Percentiles rank a stretch among this genome's conserved stretches.
Conservation (phyloP, 352 stramenopile species). For the Pythium plurisporium region DNA sequence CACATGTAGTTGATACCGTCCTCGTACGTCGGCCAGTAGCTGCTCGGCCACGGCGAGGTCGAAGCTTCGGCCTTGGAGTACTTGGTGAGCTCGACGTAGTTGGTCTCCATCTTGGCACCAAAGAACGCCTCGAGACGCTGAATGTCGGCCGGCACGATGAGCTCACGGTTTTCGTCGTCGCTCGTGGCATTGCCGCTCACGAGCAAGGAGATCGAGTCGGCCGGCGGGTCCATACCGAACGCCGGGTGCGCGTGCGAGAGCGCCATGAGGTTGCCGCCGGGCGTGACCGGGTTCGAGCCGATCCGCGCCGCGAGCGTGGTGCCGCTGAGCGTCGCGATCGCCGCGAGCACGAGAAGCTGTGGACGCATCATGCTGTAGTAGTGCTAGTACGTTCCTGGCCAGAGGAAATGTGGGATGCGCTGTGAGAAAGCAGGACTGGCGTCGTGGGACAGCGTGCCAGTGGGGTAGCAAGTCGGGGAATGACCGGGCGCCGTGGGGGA, state of each 20-base stretch:
- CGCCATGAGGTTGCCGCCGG: not conserved
- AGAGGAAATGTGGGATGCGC: too few relatives aligned
- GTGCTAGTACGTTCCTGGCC: too few relatives aligned
- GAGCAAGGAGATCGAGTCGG: not conserved
- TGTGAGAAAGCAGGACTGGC: too few relatives aligned
- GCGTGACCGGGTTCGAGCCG: conserved; percentile 7
- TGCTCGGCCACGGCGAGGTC: conserved; percentile 15
- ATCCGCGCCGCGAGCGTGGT: not conserved
- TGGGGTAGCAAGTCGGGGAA: too few relatives aligned
- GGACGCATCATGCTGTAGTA: too few relatives aligned
- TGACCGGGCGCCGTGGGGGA: too few relatives aligned
- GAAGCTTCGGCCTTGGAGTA: conserved; percentile 4
- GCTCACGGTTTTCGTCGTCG: conserved; percentile 5
- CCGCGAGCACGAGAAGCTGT: too few relatives aligned
- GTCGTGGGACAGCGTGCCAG: too few relatives aligned
- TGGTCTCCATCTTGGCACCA: conserved; percentile 9
- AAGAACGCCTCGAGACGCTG: conserved; percentile 19
- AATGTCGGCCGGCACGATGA: too few relatives aligned
- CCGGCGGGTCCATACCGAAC: conserved; percentile 1
- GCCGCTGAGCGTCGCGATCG: too few relatives aligned
- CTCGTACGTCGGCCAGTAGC: conserved; percentile 60
- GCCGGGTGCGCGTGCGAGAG: conserved; percentile 2
- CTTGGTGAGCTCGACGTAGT: conserved; percentile 11
- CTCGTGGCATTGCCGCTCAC: not conserved
- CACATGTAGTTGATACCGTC: conserved; percentile 61